Evolutionary conservation across 352 stramenopile genomes (phyloP), one percentile per base, ranked within the genome.

Genomic region (Globisporangium spinosum): DNA sequence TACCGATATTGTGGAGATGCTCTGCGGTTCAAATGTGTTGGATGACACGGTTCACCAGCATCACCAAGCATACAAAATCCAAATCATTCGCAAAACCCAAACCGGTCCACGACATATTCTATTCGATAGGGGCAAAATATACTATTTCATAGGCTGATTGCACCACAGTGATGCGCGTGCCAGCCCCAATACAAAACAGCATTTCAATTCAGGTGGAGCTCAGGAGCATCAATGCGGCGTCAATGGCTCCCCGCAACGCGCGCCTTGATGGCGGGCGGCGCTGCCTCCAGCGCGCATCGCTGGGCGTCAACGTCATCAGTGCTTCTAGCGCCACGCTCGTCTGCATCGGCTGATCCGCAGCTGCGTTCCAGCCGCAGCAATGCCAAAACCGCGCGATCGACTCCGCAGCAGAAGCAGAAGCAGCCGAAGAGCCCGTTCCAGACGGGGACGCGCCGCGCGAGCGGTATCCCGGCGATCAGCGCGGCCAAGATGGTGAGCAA

Each of bases 401-500:
- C 59, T 25, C 40, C 27, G 32, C 20, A 51, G 57, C 58, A 38
- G 13, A 29, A 38, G 35, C n/a, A 58, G 34, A 27, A 58, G 40
- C 54, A 63, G 13, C 1, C 45, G 1, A 32, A 51, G 12, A 55
- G 65, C 20, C 65, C 58, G 38, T 62, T 66, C 27, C 53, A 47
- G 27, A 13, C 43, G 9, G 60, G 43, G 27, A 45, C 43, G 53
- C 53, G 54, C 17, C 53, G 63, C n/a, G 15, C 63, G 29, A 63
- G 56, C 53, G 53, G 38, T 27, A 61, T 62, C 54, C 65, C 65
- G 5, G 12, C 49, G 7, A 22, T 66, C 9, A 66, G 58, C 65
- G 65, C 58, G 3, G 65, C 58, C 4, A 65, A 61, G 20, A 57
- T 70, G 58, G 65, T 70, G 58, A 57, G 23, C 25, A 60, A 53